A percentile compares a stretch with the other conserved stretches of the same genome.
Evolutionary conservation across 106 monocot species (phyloP).

Genomic region (Chionographis japonica): DNA sequence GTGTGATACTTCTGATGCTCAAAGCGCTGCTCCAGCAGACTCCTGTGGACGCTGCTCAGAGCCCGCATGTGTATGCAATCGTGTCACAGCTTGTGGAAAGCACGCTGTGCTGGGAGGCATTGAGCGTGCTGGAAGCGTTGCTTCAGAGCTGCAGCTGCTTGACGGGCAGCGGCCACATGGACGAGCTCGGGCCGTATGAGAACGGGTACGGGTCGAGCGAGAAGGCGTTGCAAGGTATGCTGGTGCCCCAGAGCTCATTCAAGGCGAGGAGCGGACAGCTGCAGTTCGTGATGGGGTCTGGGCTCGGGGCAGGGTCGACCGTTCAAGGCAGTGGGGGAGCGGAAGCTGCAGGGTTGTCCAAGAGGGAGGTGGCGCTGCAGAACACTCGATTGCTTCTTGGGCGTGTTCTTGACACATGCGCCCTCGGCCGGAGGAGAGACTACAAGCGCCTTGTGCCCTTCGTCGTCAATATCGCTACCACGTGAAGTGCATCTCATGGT

Average conservation of each 20-base stretch:
- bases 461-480: conserved; percentile 46
- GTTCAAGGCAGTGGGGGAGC: conserved; percentile 20
- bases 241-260: conserved; percentile 79
- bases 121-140: conserved; percentile 88
- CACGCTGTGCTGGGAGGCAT: conserved; percentile 75
- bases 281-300: conserved; percentile 56
- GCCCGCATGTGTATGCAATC: conserved; percentile 85
- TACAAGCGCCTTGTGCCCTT: conserved; percentile 97
- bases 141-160: conserved; percentile 75
- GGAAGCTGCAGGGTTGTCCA: conserved; percentile 40
- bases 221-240: conserved; percentile 45
- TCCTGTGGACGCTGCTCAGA: conserved; percentile 88
- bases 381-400: conserved; percentile 83
- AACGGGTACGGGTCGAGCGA: conserved; percentile 45
- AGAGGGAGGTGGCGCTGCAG: conserved; percentile 76
- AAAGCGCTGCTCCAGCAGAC: conserved; percentile 91
- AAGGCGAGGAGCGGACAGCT: conserved; percentile 82
- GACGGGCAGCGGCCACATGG: conserved; percentile 28
- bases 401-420: conserved; percentile 84
- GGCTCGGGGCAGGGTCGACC: conserved; percentile 29
- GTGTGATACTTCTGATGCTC: conserved; percentile 84
- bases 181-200: conserved; percentile 37
- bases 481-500: no score
- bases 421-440: conserved; percentile 82
- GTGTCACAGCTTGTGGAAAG: conserved; percentile 96